Evolutionary conservation across 306 rosid species (phyloP), one percentile per base, ranked within the genome.

Genomic region (Oxytropis ochrocephala): DNA sequence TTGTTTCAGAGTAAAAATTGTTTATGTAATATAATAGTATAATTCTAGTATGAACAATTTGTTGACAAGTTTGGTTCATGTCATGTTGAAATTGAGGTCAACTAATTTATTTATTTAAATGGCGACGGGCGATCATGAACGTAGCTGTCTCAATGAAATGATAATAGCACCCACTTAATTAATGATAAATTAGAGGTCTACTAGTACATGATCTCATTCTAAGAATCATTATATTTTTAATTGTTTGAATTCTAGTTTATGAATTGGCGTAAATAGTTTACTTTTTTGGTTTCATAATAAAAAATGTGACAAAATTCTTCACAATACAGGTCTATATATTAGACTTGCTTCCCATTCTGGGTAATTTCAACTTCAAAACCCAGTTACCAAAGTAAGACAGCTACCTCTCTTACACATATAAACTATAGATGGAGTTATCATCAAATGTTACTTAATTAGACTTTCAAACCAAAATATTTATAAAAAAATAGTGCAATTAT

Each of bases 11-110:
- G 58, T 44, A 5, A 60, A 30, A 65, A 19, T 30, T 13, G 50
- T 76, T 58, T 58, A 55, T 16, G 2, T 61, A 52, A 61, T 49
- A 24, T n/a, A 36, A 36, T n/a, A n/a, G 5, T 7, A 2, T 18
- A 27, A 39, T 39, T 4, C 5, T 7, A 48, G 8, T 18, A 32
- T 30, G 53, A 70, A 54, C 68, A 70, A 54, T 55, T 47, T 56
- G 74, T 69, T 62, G 64, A 63, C 69, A 63, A 55, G 69, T 48
- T 79, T 68, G 39, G 61, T 74, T 48, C 47, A 39, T 79, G 80
- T 79, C 76, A 64, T n/a, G 80, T 79, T 21, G 69, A 54, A 53
- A 29, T 44, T 58, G 42, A 68, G 21, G 73, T 79, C 75, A 78
- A 67, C 67, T 2, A 3, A 43, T 17, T 39, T 72, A 43, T 17